Evolutionary conservation across 2,329 filamentous ascomycete species (phyloP).

Genomic region (Arthrobotrys megalospora): DNA sequence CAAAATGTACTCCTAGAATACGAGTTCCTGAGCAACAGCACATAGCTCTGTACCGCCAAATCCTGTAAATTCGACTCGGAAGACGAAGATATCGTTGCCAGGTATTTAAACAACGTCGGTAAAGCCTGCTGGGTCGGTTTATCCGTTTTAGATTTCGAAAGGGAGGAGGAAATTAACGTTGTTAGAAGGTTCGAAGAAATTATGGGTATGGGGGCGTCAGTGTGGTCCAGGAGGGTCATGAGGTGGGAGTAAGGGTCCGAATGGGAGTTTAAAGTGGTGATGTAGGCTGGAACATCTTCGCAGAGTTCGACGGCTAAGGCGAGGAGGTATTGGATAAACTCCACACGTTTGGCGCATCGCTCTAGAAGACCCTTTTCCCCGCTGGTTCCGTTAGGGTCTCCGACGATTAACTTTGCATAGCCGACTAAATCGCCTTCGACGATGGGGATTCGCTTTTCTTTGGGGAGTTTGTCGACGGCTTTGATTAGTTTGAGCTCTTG

Average conservation of each 20-base stretch:
- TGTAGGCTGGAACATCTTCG: slow-evolving; percentile 83
- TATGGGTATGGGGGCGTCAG: slow-evolving; percentile 88
- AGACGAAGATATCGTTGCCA: slow-evolving; percentile 85
- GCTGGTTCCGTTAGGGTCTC: slow-evolving; percentile 68
- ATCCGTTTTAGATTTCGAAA: slow-evolving; percentile 72
- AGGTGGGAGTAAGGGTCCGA: slow-evolving; percentile 86
- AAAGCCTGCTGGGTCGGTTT: slow-evolving; percentile 77
- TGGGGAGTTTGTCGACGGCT: slow-evolving; percentile 94
- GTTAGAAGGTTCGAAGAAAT: slow-evolving; percentile 90
- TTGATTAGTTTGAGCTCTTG: slow-evolving; percentile 95
- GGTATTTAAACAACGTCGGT: slow-evolving; percentile 85
- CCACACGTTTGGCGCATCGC: slow-evolving; percentile 84
- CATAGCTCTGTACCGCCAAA: slow-evolving; percentile 93
- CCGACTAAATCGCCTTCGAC: slow-evolving; percentile 84
- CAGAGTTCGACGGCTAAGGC: slow-evolving; percentile 90
- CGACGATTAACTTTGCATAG: slow-evolving; percentile 85
- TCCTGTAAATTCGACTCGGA: slow-evolving; percentile 92
- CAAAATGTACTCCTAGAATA: slow-evolving; percentile 87
- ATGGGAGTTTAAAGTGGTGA: slow-evolving; percentile 81
- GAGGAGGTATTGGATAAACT: slow-evolving; percentile 95
- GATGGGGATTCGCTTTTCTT: slow-evolving; percentile 86
- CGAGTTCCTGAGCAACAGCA: slow-evolving; percentile 82
- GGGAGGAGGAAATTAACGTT: slow-evolving; percentile 78
- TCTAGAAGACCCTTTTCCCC: slow-evolving; percentile 83
- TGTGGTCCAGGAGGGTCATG: slow-evolving; percentile 84